Percentiles rank a stretch among this genome's conserved stretches.
Conservation (phyloP, 495 filamentous ascomycete genomes). For the Mycothermus thermophilus region DNA sequence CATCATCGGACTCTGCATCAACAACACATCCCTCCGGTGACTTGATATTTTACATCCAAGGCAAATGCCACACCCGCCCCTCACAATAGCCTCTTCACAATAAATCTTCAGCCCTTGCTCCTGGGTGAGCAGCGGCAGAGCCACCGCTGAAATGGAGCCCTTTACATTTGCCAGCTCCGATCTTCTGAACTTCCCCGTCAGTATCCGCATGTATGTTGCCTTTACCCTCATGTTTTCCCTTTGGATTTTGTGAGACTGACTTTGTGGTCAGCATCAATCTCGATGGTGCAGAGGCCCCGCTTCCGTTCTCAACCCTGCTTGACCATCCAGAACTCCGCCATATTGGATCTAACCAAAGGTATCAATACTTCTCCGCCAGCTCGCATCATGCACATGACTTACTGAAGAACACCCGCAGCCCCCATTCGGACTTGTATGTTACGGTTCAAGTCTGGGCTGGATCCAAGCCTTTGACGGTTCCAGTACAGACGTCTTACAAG, state of each 20-base stretch:
- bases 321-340: conserved; percentile 67
- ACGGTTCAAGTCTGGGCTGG: conserved; percentile 91
- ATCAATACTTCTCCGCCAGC: not conserved
- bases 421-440: conserved; percentile 76
- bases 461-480: conserved; percentile 84
- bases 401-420: conserved; percentile 21
- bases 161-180: conserved; percentile 88
- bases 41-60: no score
- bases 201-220: conserved; percentile 51
- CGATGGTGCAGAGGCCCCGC: conserved; percentile 70
- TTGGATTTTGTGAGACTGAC: not conserved
- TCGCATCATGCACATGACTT: not conserved
- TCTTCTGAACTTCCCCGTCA: conserved; percentile 59
- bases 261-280: conserved; percentile 43
- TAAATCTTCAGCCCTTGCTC: no score
- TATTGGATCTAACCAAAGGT: conserved; percentile 56
- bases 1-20: no score
- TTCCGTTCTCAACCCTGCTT: conserved; percentile 65
- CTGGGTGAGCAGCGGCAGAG: no score
- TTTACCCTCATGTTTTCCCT: not conserved
- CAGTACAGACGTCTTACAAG: conserved; percentile 84
- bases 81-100: no score
- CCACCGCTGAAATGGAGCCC: conserved; percentile 81
- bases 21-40: no score
- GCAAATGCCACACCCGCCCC: no score